Conservation (phyloP, 768 basidiomycete genomes). For the Pulveroboletus sp. region DNA sequence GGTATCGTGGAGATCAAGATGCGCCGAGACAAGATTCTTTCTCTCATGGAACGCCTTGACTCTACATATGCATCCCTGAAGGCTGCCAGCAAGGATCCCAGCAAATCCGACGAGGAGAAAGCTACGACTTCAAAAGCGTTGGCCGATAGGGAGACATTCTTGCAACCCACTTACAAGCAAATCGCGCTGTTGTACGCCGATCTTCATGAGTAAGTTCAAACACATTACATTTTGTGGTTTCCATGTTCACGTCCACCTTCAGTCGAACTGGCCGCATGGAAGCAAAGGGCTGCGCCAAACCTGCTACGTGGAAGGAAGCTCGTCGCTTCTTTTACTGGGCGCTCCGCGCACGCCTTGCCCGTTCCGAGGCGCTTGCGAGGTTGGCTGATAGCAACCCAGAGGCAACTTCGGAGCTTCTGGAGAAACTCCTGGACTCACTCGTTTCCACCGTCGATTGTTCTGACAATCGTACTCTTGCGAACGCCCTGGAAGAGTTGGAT, state of each 20-base stretch:
- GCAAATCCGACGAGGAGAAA: conserved; percentile 72
- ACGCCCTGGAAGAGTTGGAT: conserved; percentile 68
- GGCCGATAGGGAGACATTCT: conserved; percentile 67
- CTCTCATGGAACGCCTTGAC: conserved; percentile 93
- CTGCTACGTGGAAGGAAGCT: conserved; percentile 83
- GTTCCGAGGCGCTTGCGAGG: conserved; percentile 56
- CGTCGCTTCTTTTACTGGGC: conserved; percentile 94
- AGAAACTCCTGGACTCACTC: conserved; percentile 59
- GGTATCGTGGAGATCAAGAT: conserved; percentile 98
- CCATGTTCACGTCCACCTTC: conserved; percentile 10
- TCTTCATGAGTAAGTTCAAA: conserved; percentile 78
- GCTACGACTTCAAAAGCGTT: conserved; percentile 64
- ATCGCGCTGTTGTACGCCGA: conserved; percentile 93
- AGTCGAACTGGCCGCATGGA: conserved; percentile 96
- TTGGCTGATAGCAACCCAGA: conserved; percentile 72
- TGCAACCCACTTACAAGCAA: conserved; percentile 91
- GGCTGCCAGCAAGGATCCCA: conserved; percentile 69
- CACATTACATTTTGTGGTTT: neutral
- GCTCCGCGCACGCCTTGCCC: conserved; percentile 75
- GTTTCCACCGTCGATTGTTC: conserved; percentile 50
- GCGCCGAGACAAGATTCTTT: conserved; percentile 88
- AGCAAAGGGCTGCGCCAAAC: conserved; percentile 91
- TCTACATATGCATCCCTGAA: conserved; percentile 76
- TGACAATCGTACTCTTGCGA: conserved; percentile 55
- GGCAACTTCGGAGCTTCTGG: conserved; percentile 62